Conservation (phyloP, 2,329 filamentous ascomycete species). For the Coleophoma crateriformis region DNA sequence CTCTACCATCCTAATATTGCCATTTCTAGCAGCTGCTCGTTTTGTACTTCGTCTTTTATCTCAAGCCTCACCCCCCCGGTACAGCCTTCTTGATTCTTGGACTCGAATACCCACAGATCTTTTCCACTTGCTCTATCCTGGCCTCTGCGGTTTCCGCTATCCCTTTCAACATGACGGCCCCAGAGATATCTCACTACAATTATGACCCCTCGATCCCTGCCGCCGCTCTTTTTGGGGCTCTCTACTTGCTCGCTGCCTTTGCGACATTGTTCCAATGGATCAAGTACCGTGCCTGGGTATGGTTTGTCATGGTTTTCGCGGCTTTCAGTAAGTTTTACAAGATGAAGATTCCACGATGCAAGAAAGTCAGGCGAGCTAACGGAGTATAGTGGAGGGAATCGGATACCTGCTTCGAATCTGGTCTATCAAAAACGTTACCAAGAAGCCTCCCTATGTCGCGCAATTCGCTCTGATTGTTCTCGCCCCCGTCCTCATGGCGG, state of each 20-base stretch:
- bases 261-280: constrained; percentile 26
- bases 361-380: neutral
- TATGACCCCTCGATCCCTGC: constrained; percentile 25
- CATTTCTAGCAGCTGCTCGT: no score
- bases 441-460: constrained; percentile 8
- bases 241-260: constrained; percentile 22
- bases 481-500: constrained; percentile 21
- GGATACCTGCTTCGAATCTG: constrained; percentile 17
- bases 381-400: constrained; percentile 12
- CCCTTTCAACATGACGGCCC: neutral
- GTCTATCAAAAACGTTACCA: constrained; percentile 7
- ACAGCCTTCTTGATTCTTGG: no score
- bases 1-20: no score
- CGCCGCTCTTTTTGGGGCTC: constrained; percentile 21
- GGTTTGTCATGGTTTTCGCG: constrained; percentile 27
- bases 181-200: constrained; percentile 7
- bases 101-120: no score
- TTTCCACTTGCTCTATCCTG: no score
- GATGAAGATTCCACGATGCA: neutral
- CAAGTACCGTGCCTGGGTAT: constrained; percentile 26
- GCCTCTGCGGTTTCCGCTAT: no score
- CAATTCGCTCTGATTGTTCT: constrained; percentile 20
- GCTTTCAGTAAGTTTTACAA: constrained; percentile 20
- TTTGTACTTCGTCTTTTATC: no score
- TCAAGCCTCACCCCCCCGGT: no score